A percentile compares a stretch with the other conserved stretches of the same genome.
These are phyloP conservation scores for Curvularia eragrostidis DNA, from an alignment of 2,329 filamentous ascomycete species.

Conservation along the genomic window DNA sequence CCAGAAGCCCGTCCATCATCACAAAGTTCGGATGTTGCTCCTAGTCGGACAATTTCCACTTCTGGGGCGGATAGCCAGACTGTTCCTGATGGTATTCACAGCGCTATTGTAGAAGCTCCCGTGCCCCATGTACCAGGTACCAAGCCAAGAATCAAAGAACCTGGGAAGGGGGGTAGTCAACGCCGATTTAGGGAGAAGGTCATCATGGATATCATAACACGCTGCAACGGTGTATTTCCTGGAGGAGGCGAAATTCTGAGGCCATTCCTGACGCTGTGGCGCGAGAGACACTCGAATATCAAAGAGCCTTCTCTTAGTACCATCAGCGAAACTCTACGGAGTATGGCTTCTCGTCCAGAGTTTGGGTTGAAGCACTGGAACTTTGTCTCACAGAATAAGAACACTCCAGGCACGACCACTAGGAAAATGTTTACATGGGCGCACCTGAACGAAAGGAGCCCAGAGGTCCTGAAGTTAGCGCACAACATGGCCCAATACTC, in stretches of 20 bases:
- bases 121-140: slow-evolving; percentile 10
- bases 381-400: slow-evolving; percentile 30
- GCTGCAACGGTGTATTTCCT: slow-evolving; percentile 63
- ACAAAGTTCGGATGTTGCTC: not conserved
- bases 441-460: slow-evolving; percentile 54
- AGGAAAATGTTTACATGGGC: slow-evolving; percentile 59
- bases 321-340: slow-evolving; percentile 58
- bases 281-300: slow-evolving; percentile 47
- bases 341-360: slow-evolving; percentile 53
- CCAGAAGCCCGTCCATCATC: not conserved
- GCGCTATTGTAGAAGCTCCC: slow-evolving; percentile 10
- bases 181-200: slow-evolving; percentile 50
- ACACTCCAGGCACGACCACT: slow-evolving; percentile 49
- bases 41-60: not conserved
- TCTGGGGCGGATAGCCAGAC: not conserved
- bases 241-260: slow-evolving; percentile 62
- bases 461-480: slow-evolving; percentile 57
- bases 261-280: slow-evolving; percentile 63
- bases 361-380: slow-evolving; percentile 60
- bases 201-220: slow-evolving; percentile 61
- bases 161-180: slow-evolving; percentile 23
- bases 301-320: slow-evolving; percentile 61
- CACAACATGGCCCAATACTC: slow-evolving; percentile 57
- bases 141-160: slow-evolving; percentile 12
- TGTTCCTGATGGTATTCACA: slow-evolving; percentile 3